A percentile compares a stretch with the other conserved stretches of the same genome.
Evolutionary conservation across 257 asterid genomes (phyloP).

Genomic region (Misopates orontium): DNA sequence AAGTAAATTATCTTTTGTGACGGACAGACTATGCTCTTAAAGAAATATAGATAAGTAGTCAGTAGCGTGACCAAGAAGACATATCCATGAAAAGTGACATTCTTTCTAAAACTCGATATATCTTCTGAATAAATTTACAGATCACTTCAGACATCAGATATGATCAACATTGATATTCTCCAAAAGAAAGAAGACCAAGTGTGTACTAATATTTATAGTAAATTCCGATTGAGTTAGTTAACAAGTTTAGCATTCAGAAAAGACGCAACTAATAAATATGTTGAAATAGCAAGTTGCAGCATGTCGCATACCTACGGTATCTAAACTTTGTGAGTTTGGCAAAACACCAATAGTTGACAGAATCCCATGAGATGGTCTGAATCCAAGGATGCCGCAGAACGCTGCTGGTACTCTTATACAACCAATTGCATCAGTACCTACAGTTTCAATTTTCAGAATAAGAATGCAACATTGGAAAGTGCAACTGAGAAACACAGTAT

Average conservation of each 20-base stretch:
- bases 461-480: slow-evolving; percentile 20
- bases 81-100: slow-evolving; percentile 10
- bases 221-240: neutral
- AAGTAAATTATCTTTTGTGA: neutral
- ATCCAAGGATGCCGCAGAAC: slow-evolving; percentile 79
- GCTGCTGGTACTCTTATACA: slow-evolving; percentile 66
- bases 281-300: slow-evolving; percentile 17
- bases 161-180: neutral
- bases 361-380: slow-evolving; percentile 82
- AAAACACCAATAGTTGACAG: slow-evolving; percentile 71
- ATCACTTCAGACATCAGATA: slow-evolving; percentile 10
- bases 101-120: neutral
- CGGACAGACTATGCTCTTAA: neutral
- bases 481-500: neutral
- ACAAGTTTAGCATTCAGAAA: slow-evolving; percentile 12
- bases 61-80: neutral
- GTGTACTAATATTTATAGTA: neutral
- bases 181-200: neutral
- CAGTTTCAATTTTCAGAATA: slow-evolving; percentile 26
- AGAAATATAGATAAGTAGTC: slow-evolving; percentile 1
- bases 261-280: neutral
- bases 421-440: slow-evolving; percentile 74
- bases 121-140: neutral
- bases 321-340: slow-evolving; percentile 88
- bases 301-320: slow-evolving; percentile 71